phyloP scores from a whole-genome alignment of 108 stramenopile genomes.

The Cyclostephanos tholiformis region DNA sequence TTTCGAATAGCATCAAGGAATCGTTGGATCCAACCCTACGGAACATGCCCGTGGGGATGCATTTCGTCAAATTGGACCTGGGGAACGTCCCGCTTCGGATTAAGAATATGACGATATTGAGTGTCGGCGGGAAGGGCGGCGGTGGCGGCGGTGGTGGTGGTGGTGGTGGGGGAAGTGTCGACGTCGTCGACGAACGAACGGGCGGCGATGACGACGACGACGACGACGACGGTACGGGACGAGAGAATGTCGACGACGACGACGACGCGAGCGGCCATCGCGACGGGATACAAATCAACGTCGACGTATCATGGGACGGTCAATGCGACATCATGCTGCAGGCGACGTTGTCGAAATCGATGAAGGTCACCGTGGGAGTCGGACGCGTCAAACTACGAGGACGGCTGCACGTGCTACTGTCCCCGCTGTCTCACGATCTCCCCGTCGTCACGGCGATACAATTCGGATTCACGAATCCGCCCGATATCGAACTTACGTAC shows the following conservation, averaged over 20 bases:
- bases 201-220: no score
- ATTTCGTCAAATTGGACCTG: conserved; percentile 71
- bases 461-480: conserved; percentile 72
- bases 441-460: conserved; percentile 64
- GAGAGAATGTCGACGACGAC: no score
- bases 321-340: conserved; percentile 63
- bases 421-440: conserved; percentile 56
- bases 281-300: conserved; percentile 50
- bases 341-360: conserved; percentile 47
- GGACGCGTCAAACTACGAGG: conserved; percentile 61
- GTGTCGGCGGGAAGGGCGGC: conserved; percentile 14
- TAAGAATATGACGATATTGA: conserved; percentile 61
- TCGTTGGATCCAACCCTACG: conserved; percentile 59
- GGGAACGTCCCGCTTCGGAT: conserved; percentile 63
- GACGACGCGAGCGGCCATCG: background rate
- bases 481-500: conserved; percentile 55
- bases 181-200: no score
- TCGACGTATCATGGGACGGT: conserved; percentile 68
- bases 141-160: background rate
- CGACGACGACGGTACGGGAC: no score
- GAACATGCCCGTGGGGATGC: conserved; percentile 57
- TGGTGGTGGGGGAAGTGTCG: no score
- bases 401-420: conserved; percentile 53
- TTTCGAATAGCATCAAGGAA: conserved; percentile 48
- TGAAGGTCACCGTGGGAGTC: conserved; percentile 57